Evolutionary conservation across 805 yeast genomes (phyloP).

Genomic region (Metschnikowia aberdeeniae): DNA sequence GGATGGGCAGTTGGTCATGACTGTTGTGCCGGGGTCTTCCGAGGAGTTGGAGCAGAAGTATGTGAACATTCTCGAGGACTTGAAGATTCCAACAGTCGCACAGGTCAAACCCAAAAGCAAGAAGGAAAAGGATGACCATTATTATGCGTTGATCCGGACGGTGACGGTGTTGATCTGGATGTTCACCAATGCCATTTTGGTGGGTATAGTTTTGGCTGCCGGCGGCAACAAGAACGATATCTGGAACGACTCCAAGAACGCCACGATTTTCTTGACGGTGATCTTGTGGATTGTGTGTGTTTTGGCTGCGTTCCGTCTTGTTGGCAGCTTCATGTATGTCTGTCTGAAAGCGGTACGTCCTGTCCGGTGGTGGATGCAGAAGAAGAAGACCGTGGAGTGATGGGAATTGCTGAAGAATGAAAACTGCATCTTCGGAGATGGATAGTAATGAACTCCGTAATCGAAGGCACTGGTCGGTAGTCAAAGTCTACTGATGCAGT

Average conservation of each 20-base stretch:
- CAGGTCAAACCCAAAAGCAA: constrained; percentile 16
- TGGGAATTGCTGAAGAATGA: no score
- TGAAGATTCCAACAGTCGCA: constrained; percentile 39
- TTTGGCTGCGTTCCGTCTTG: constrained; percentile 76
- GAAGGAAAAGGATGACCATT: constrained; percentile 53
- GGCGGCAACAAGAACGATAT: constrained; percentile 61
- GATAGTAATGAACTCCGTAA: no score
- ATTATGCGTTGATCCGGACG: constrained; percentile 88
- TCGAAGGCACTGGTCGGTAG: no score
- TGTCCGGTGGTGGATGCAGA: constrained; percentile 35
- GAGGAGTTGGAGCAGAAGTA: constrained; percentile 76
- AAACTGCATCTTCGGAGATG: no score
- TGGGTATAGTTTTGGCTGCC: constrained; percentile 78
- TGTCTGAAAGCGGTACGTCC: constrained; percentile 35
- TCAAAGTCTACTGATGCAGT: no score
- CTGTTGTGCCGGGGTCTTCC: constrained; percentile 59
- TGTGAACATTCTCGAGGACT: constrained; percentile 55
- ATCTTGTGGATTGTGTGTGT: constrained; percentile 92
- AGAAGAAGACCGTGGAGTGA: constrained; percentile 14
- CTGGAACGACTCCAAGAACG: constrained; percentile 37
- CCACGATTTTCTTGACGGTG: constrained; percentile 71
- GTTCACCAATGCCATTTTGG: constrained; percentile 74
- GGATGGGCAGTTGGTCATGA: constrained; percentile 36
- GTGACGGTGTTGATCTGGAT: constrained; percentile 88
- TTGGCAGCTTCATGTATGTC: constrained; percentile 68